These are phyloP conservation scores for Carex parvula DNA, from an alignment of 176 grass and related monocot genomes.

Conservation along the genomic window DNA sequence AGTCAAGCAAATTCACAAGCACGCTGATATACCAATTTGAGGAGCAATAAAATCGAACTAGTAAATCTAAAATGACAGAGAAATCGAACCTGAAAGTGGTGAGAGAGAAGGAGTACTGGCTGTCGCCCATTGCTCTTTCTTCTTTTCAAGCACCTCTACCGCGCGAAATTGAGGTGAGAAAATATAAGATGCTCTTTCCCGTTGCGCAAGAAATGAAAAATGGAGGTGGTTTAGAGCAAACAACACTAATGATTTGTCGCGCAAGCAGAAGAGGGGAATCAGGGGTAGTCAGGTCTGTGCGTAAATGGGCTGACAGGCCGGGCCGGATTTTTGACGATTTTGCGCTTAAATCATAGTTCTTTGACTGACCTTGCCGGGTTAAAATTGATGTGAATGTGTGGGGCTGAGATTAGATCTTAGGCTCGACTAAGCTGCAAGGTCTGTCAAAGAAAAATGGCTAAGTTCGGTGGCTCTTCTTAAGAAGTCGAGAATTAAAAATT, in stretches of 20 bases:
- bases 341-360: too few relatives aligned
- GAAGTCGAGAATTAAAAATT: too few relatives aligned
- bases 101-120: slow-evolving; percentile 95
- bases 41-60: neutral
- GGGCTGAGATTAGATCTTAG: too few relatives aligned
- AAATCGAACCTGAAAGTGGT: slow-evolving; percentile 80
- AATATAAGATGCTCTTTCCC: neutral
- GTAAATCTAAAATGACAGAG: neutral
- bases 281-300: too few relatives aligned
- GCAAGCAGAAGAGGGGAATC: neutral
- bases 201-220: slow-evolving; percentile 12
- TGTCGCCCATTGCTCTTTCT: slow-evolving; percentile 62
- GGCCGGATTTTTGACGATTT: neutral
- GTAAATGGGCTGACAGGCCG: neutral
- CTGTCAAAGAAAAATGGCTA: too few relatives aligned
- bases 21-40: neutral
- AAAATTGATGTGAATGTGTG: neutral
- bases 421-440: too few relatives aligned
- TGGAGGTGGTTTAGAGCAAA: neutral
- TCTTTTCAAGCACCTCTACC: neutral
- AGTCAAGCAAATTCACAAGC: neutral
- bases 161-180: neutral
- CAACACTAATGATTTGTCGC: neutral
- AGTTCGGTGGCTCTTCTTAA: too few relatives aligned
- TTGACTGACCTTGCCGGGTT: too few relatives aligned